Percentiles rank a stretch among this genome's conserved stretches.
These are phyloP conservation scores for Naganishia randhawae DNA, from an alignment of 768 basidiomycete species.

Conservation along the genomic window DNA sequence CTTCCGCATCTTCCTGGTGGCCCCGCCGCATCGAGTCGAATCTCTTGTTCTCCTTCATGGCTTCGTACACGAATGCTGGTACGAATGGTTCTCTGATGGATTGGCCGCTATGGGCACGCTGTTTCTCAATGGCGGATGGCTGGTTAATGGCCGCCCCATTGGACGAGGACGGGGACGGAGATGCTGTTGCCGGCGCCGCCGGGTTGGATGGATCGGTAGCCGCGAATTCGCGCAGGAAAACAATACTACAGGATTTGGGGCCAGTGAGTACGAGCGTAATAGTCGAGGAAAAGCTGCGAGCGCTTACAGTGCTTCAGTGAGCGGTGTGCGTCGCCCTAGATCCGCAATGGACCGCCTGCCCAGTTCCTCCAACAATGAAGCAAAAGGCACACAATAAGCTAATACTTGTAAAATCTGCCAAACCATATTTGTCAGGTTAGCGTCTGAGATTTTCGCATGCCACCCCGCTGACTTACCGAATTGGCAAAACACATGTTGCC, in stretches of 20 bases:
- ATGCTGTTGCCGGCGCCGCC: background rate
- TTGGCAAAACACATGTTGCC: slow-evolving; percentile 99
- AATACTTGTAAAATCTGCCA: slow-evolving; percentile 71
- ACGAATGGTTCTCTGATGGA: slow-evolving; percentile 64
- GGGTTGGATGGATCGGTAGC: slow-evolving; percentile 13
- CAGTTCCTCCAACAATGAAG: slow-evolving; percentile 68
- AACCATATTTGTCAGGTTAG: background rate
- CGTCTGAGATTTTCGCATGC: too few relatives aligned
- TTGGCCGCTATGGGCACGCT: slow-evolving; percentile 22
- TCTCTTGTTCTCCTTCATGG: slow-evolving; percentile 85
- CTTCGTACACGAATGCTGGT: slow-evolving; percentile 81
- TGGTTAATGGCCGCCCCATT: background rate
- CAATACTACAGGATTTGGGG: slow-evolving; percentile 44
- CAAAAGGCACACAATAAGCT: slow-evolving; percentile 83
- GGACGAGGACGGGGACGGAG: background rate
- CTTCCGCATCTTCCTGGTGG: slow-evolving; percentile 96
- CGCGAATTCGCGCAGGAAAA: slow-evolving; percentile 73
- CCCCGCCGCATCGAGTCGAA: slow-evolving; percentile 93
- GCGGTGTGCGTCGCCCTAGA: slow-evolving; percentile 49
- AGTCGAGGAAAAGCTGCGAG: background rate
- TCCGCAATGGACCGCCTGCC: slow-evolving; percentile 57
- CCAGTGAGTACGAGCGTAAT: slow-evolving; percentile 39
- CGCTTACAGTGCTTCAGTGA: slow-evolving; percentile 55
- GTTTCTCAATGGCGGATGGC: slow-evolving; percentile 15
- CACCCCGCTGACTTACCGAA: slow-evolving; percentile 54